Conservation (phyloP, 345 rosid species). For the Eucalyptus brandiana region DNA sequence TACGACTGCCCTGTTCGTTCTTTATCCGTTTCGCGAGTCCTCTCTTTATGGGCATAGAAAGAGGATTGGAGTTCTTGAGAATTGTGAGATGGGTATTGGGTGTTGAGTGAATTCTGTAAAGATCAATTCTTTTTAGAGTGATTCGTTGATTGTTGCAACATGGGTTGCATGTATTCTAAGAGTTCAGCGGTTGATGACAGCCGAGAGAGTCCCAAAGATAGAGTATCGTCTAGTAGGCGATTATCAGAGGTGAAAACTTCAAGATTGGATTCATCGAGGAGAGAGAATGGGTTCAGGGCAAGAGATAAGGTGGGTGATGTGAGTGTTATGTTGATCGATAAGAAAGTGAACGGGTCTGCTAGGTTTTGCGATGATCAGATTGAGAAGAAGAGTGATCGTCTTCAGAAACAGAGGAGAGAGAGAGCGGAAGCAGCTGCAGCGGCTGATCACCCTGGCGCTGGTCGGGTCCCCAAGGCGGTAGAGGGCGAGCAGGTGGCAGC, state of each 20-base stretch:
- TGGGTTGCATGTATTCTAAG: slow-evolving; percentile 87
- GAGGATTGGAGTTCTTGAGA: not conserved
- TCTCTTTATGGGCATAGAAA: not conserved
- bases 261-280: slow-evolving; percentile 43
- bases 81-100: slow-evolving; percentile 3
- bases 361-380: slow-evolving; percentile 32
- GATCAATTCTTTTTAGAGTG: not conserved
- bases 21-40: not conserved
- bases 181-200: slow-evolving; percentile 19
- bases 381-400: slow-evolving; percentile 19
- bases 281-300: slow-evolving; percentile 35
- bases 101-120: not conserved
- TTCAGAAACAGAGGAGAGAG: slow-evolving; percentile 18
- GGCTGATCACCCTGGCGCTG: slow-evolving; percentile 13
- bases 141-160: not conserved
- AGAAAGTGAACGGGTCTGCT: slow-evolving; percentile 34
- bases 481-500: slow-evolving; percentile 54
- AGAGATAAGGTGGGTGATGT: slow-evolving; percentile 33
- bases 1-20: not conserved
- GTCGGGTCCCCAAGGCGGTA: slow-evolving; percentile 21
- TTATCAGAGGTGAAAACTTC: slow-evolving; percentile 45
- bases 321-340: slow-evolving; percentile 40
- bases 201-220: slow-evolving; percentile 29
- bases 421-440: slow-evolving; percentile 8
- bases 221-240: slow-evolving; percentile 30